A percentile compares a stretch with the other conserved stretches of the same genome.
Evolutionary conservation across 805 yeast genomes (phyloP).

Genomic region (Candida oleophila): DNA sequence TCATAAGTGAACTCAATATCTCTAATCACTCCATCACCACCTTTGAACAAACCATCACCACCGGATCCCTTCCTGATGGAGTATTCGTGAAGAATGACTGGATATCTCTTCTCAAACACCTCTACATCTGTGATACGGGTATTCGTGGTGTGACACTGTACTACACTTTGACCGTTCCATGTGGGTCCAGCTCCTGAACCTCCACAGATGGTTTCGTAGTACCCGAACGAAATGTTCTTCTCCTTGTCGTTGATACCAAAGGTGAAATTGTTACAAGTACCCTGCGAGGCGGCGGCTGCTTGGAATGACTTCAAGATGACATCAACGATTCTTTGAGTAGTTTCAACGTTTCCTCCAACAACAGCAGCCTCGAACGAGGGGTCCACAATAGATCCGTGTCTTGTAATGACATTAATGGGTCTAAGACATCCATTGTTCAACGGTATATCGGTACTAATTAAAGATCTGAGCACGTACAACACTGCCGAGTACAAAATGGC

Average conservation of each 20-base stretch:
- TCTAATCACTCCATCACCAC: conserved; percentile 86
- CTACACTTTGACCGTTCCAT: conserved; percentile 87
- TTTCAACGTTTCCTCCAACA: conserved; percentile 88
- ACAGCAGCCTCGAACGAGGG: conserved; percentile 89
- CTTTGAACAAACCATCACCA: conserved; percentile 68
- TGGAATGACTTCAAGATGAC: conserved; percentile 82
- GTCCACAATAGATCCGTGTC: conserved; percentile 46
- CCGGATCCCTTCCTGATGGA: conserved; percentile 74
- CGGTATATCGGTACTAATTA: conserved; percentile 86
- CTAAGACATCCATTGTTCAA: conserved; percentile 88
- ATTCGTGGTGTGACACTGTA: conserved; percentile 92
- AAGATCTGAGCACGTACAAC: conserved; percentile 79
- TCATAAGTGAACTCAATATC: conserved; percentile 68
- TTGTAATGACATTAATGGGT: conserved; percentile 62
- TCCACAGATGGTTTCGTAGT: conserved; percentile 93
- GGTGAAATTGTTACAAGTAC: conserved; percentile 91
- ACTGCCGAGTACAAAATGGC: conserved; percentile 90
- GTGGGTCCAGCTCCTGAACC: conserved; percentile 91
- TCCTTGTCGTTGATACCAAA: conserved; percentile 73
- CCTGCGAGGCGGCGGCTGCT: conserved; percentile 94
- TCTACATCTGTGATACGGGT: conserved; percentile 92
- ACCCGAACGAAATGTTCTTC: conserved; percentile 71
- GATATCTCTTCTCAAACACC: conserved; percentile 83
- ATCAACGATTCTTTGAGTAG: conserved; percentile 91
- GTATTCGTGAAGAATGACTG: conserved; percentile 73